These are phyloP conservation scores for Sporormia fimetaria DNA, from an alignment of 495 filamentous ascomycete genomes.

Conservation along the genomic window DNA sequence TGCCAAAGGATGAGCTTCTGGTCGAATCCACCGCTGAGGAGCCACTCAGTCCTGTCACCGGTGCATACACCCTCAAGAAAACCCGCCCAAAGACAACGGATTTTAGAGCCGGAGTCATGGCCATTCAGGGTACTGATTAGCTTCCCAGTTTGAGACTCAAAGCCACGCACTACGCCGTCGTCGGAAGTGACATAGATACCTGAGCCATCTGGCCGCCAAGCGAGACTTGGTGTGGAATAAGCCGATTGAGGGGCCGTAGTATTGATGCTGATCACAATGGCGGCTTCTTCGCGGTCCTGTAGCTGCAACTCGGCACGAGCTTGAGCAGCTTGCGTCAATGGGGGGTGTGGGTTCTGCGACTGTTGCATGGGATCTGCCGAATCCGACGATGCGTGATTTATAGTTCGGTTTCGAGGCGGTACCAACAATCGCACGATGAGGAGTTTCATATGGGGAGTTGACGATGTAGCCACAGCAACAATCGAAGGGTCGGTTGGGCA, in stretches of 20 bases:
- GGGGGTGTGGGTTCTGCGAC: slow-evolving; percentile 1
- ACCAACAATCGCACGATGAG: slow-evolving; percentile 51
- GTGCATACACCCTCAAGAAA: slow-evolving; percentile 33
- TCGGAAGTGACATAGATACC: slow-evolving; percentile 63
- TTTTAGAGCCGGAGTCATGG: slow-evolving; percentile 51
- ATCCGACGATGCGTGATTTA: not conserved
- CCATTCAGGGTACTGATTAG: slow-evolving; percentile 41
- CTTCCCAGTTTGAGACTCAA: slow-evolving; percentile 53
- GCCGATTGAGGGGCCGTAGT: slow-evolving; percentile 56
- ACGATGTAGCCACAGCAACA: slow-evolving; percentile 51
- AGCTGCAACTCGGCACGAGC: slow-evolving; percentile 38
- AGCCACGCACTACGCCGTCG: slow-evolving; percentile 52
- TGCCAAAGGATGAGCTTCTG: slow-evolving; percentile 51
- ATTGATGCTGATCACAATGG: slow-evolving; percentile 47
- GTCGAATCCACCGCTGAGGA: slow-evolving; percentile 63
- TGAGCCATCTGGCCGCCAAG: slow-evolving; percentile 53
- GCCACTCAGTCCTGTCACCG: slow-evolving; percentile 28
- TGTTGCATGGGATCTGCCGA: slow-evolving; percentile 2
- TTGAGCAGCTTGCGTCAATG: slow-evolving; percentile 40
- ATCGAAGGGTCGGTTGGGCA: slow-evolving; percentile 45
- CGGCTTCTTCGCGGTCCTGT: slow-evolving; percentile 48
- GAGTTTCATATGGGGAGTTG: slow-evolving; percentile 54
- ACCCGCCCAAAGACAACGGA: slow-evolving; percentile 55
- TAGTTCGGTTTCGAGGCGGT: slow-evolving; percentile 27
- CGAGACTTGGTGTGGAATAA: slow-evolving; percentile 54